phyloP scores from a whole-genome alignment of 2,329 filamentous ascomycete genomes.

The Orbilia quercus region DNA sequence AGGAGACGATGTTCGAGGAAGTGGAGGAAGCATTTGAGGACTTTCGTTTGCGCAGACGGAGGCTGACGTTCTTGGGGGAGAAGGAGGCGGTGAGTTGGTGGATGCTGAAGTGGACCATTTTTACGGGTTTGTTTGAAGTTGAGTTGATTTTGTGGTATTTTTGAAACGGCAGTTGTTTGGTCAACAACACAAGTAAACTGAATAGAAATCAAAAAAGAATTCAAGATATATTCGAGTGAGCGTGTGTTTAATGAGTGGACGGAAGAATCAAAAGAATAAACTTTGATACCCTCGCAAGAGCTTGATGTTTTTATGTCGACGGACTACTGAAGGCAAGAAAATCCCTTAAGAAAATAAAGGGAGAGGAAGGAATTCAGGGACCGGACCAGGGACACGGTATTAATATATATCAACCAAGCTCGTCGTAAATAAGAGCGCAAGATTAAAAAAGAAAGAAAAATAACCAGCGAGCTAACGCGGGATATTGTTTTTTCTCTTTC shows the following conservation, averaged over 20 bases:
- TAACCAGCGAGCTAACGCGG: too few species aligned
- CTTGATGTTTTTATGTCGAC: constrained; percentile 42
- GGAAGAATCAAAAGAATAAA: constrained; percentile 38
- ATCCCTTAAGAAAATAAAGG: constrained; percentile 28
- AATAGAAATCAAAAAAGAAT: constrained; percentile 17
- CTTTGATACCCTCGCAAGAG: too few species aligned
- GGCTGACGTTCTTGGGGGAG: constrained; percentile 52
- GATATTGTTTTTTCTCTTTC: too few species aligned
- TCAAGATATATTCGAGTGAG: constrained; percentile 12
- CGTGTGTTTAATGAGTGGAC: constrained; percentile 41
- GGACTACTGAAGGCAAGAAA: constrained; percentile 40
- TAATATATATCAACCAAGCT: constrained; percentile 52
- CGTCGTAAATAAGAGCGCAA: too few species aligned
- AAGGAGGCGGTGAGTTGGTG: constrained; percentile 51
- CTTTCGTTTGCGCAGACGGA: constrained; percentile 51
- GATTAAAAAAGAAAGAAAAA: too few species aligned
- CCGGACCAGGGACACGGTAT: constrained; percentile 25
- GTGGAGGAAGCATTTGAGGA: constrained; percentile 51
- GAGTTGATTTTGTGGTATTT: constrained; percentile 50
- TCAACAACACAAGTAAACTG: constrained; percentile 55
- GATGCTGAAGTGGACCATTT: constrained; percentile 56
- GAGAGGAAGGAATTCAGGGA: constrained; percentile 25
- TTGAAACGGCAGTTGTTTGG: constrained; percentile 30
- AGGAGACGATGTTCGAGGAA: constrained; percentile 39
- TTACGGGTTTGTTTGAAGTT: constrained; percentile 15